A percentile compares a stretch with the other conserved stretches of the same genome.
These are phyloP conservation scores for Mycosphaerella arachidis DNA, from an alignment of 2,329 filamentous ascomycete species.

Conservation along the genomic window DNA sequence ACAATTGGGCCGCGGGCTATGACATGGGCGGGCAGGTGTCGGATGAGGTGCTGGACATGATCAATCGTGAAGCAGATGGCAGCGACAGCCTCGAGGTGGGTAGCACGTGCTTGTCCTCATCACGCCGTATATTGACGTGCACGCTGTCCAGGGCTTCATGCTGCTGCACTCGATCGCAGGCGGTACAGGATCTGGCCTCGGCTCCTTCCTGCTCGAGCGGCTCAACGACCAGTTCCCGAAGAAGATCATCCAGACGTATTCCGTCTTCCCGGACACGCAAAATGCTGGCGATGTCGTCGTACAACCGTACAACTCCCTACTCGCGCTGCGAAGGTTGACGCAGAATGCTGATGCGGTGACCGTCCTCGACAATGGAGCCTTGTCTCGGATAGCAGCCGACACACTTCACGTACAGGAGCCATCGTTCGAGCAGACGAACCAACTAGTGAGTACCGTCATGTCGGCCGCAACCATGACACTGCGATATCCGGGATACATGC, in stretches of 20 bases:
- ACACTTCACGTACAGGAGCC: slow-evolving; percentile 91
- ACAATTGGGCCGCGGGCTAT: slow-evolving; percentile 98
- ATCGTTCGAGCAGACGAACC: slow-evolving; percentile 95
- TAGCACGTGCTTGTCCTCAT: neutral
- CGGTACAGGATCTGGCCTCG: slow-evolving; percentile 91
- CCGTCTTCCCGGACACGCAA: slow-evolving; percentile 92
- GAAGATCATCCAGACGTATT: slow-evolving; percentile 98
- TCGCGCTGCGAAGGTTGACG: slow-evolving; percentile 84
- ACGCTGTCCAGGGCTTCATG: slow-evolving; percentile 74
- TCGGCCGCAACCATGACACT: slow-evolving; percentile 95
- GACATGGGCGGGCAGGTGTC: slow-evolving; percentile 85
- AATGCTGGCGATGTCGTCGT: slow-evolving; percentile 87
- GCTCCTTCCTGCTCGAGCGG: slow-evolving; percentile 88
- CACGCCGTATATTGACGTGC: neutral
- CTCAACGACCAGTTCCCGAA: slow-evolving; percentile 98
- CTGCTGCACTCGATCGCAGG: slow-evolving; percentile 96
- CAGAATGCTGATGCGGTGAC: slow-evolving; percentile 98
- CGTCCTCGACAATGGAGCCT: slow-evolving; percentile 90
- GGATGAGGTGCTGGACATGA: slow-evolving; percentile 99
- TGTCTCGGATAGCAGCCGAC: slow-evolving; percentile 91
- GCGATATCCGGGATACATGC: slow-evolving; percentile 98
- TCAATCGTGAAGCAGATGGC: slow-evolving; percentile 94
- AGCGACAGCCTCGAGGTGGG: slow-evolving; percentile 87
- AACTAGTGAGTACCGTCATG: slow-evolving; percentile 95
- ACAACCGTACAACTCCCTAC: slow-evolving; percentile 94